Conservation (phyloP, 1,284 basidiomycete species). For the Malassezia arunalokei region DNA sequence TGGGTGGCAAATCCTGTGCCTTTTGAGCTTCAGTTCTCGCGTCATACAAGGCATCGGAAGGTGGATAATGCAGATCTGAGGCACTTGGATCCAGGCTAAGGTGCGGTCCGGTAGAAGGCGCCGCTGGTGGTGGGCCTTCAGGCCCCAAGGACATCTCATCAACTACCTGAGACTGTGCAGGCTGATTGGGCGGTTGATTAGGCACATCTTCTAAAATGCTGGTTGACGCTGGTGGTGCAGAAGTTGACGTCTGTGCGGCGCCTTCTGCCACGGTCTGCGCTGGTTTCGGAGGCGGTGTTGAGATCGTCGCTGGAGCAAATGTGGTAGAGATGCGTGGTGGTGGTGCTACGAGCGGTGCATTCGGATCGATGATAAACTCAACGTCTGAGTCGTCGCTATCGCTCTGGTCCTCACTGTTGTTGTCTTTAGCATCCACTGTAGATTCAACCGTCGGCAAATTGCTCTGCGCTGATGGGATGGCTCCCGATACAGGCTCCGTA, state of each 20-base stretch:
- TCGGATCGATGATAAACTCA: constrained; percentile 47
- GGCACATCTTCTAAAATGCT: background rate
- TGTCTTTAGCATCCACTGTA: constrained; percentile 22
- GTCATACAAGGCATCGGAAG: constrained; percentile 37
- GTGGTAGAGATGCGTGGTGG: constrained; percentile 19
- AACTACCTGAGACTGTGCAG: background rate
- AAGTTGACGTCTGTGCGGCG: background rate
- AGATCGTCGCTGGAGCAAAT: background rate
- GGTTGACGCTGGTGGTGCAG: background rate
- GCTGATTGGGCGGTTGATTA: background rate
- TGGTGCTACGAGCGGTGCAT: constrained; percentile 18
- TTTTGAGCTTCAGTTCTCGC: constrained; percentile 38
- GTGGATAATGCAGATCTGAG: constrained; percentile 35
- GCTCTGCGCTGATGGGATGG: background rate
- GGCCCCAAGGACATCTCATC: background rate
- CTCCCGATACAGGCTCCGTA: background rate
- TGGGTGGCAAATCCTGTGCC: constrained; percentile 38
- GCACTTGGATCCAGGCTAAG: constrained; percentile 25
- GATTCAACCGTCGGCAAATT: background rate
- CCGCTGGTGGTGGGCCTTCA: constrained; percentile 36
- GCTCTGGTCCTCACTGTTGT: constrained; percentile 46
- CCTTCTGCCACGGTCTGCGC: background rate
- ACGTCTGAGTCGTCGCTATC: constrained; percentile 47
- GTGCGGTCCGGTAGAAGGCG: constrained; percentile 27
- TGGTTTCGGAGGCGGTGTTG: constrained; percentile 9